Base-by-base conservation (phyloP, 192 early-diverging fungal species). In the Backusella macrospora region DNA sequence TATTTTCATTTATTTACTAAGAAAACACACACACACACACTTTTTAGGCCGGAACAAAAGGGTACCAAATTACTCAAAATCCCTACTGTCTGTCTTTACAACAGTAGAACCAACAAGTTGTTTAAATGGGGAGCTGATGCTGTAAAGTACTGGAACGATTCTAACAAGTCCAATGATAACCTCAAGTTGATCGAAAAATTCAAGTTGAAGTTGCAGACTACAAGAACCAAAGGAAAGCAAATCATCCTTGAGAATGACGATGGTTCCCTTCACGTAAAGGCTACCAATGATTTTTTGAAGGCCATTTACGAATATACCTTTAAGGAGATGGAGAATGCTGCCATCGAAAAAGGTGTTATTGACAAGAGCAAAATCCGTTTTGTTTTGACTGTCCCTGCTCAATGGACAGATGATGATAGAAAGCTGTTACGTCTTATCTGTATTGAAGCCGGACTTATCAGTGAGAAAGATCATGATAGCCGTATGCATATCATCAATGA, bases 251-350 rank as follows among this genome's bases (percentile, higher is more conserved):
- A 47, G 26, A 68, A 68, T 42, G 67, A 23, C 67, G 42, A 47
- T 15, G 44, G 26, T 16, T 45, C 18, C n/a, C 21, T 43, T 16
- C 44, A 68, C 7, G 14, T 47, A 5, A 47, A 43, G 42, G 67
- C 67, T 6, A 68, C 67, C 44, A 47, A 26, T 15, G 67, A 68
- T 29, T 68, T 45, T 15, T 68, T 68, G 39, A 68, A 43, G 42
- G 67, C 38, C 3, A 68, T 68, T 14, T 47, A 44, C 29, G 67
- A 68, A 13, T 29, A 47, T 9, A 68, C 67, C 6, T 39, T 45
- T 29, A 45, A 23, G 23, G 15, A 26, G 7, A 47, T 68, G 4
- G 23, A 68, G 8, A 68, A 1, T 1, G 43, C 1, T 4, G 12
- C 14, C 21, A 16, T 45, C 26, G 15, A 23, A 16, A 12, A 3